Conservation (phyloP, 176 grass and related monocot genomes). For the Neostapfia colusana region DNA sequence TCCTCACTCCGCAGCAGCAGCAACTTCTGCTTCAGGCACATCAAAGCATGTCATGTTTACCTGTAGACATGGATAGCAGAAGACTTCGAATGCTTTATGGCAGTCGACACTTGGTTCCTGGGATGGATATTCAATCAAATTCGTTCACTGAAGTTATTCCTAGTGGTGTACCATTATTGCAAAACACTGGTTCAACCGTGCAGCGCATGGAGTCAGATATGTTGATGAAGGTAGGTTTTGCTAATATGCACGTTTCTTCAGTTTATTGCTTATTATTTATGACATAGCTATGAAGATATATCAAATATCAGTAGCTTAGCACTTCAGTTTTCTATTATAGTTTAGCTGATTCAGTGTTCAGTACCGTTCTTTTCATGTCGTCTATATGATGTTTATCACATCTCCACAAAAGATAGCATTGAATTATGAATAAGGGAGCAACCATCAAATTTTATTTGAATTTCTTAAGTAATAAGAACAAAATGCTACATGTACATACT, state of each 20-base stretch:
- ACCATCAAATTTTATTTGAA: background rate
- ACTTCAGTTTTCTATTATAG: background rate
- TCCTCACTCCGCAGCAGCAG: conserved; percentile 75
- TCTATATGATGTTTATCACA: background rate
- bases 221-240: conserved; percentile 60
- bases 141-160: conserved; percentile 52
- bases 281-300: conserved; percentile 1
- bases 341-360: background rate
- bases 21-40: conserved; percentile 80
- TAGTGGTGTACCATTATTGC: conserved; percentile 54
- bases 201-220: conserved; percentile 63
- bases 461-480: background rate
- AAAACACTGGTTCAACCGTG: conserved; percentile 44
- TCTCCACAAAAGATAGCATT: background rate
- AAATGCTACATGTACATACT: background rate
- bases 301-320: background rate
- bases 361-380: background rate
- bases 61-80: conserved; percentile 72
- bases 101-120: conserved; percentile 54
- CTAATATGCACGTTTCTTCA: background rate
- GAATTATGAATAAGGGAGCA: background rate
- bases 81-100: conserved; percentile 67
- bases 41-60: conserved; percentile 56
- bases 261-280: background rate
- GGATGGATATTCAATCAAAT: conserved; percentile 57